Base-by-base conservation (phyloP, 352 stramenopile genomes). In the Stephanocyclus meneghinianus region DNA sequence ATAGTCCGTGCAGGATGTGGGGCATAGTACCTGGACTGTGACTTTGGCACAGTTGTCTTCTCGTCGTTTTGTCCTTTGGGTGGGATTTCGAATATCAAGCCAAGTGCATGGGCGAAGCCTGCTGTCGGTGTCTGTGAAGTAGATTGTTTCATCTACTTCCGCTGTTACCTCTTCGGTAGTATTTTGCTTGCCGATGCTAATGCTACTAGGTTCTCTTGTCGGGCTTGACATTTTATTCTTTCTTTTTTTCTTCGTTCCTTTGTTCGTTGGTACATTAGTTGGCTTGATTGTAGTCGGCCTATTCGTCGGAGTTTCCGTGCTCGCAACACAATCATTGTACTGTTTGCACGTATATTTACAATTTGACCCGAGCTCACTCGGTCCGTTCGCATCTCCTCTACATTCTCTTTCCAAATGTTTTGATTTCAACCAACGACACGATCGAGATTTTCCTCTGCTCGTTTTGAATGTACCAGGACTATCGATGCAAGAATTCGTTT, bases 391-490 rank as follows among this genome's bases (percentile, higher is more conserved):
- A 29, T 26, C 8, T 0, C 40, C 48, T 32, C 75, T 68, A 63
- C 75, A 83, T 56, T 83, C 75, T 50, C 37, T 45, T 59, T 76
- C 62, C 2, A 78, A 45, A 16, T 32, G 48, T n/a, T 61, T 48
- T 2, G 74, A 66, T 2, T 16, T 65, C n/a, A 83, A n/a, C 75
- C 75, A 83, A 26, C 37, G 11, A 48, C 75, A 83, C 8, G n/a
- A 13, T 40, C 63, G 60, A 29, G 47, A 35, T 63, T 83, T 83
- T 42, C 70, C 70, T 10, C 47, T 16, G 0, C 50, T 57, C 10
- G 47, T 74, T 45, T 15, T 21, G 53, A 71, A 83, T 55, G 56
- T 59, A 10, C 75, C 68, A 18, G 40, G 11, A 42, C 26, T 53
- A 32, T 83, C 68, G 13, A 74, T 21, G 37, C 75, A 83, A 2